Evolutionary conservation across 2,329 filamentous ascomycete species (phyloP), one percentile per base, ranked within the genome.

Genomic region (Calonectria crousiana): DNA sequence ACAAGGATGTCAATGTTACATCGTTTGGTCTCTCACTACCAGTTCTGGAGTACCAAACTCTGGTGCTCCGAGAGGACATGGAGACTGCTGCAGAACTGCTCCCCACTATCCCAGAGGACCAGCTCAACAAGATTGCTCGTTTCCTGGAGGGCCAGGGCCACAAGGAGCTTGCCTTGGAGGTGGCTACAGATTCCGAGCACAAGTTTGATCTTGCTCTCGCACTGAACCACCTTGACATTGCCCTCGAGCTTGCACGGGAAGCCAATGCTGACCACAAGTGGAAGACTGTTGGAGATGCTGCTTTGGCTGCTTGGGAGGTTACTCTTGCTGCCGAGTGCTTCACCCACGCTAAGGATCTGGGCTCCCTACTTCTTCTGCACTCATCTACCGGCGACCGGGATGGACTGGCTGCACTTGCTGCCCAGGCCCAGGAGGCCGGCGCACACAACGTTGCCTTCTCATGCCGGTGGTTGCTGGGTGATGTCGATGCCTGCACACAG

Each of bases 111-210:
- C 95, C 96, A 0, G 88, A 92, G n/a, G 95, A 98, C 77, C 95
- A 99, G 84, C 94, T 98, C 85, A 98, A 98, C 89, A 98, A 98
- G 88, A 97, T 99, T 80, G 97, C 97, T 4, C 93, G 97, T 28
- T 99, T 99, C 90, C 89, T 99, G 68, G 97, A 98, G 85, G 97
- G 97, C 3, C 97, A 99, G 85, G 96, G 96, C 51, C 95, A 98
- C 87, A 98, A 98, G 86, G 96, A 98, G 81, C 90, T 98, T 78
- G 97, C 97, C 0, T 90, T 99, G 20, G 95, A 98, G 78, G 95
- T 99, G 20, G 96, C 97, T 13, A 98, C 96, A 0, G 97, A 99
- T 81, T 90, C 94, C 0, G 97, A 99, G 86, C 97, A 99, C 87
- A 97, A 97, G 83, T 98, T 99, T 81, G 97, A 99, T 74, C 91